These are phyloP conservation scores for Colletotrichum sp. DNA, from an alignment of 2,329 filamentous ascomycete species.

Conservation along the genomic window DNA sequence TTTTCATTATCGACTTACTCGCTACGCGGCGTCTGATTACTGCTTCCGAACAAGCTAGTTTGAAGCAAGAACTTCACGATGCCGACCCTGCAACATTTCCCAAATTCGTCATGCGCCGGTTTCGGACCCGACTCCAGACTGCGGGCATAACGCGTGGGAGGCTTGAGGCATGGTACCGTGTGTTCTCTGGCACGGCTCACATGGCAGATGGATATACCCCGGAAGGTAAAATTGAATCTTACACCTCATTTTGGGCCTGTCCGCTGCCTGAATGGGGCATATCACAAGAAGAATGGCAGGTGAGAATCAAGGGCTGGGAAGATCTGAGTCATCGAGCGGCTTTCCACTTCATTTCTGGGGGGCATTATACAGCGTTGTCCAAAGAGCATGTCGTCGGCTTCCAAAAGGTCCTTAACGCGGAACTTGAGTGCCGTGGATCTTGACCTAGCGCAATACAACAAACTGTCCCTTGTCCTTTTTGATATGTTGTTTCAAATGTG, in stretches of 20 bases:
- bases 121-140: not conserved
- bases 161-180: not conserved
- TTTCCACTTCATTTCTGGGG: not conserved
- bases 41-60: not conserved
- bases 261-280: not conserved
- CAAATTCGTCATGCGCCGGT: not conserved
- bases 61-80: not conserved
- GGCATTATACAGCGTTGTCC: not conserved
- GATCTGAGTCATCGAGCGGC: not conserved
- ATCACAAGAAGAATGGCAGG: not conserved
- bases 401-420: not conserved
- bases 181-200: not conserved
- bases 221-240: not conserved
- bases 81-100: not conserved
- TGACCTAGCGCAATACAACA: not conserved
- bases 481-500: not conserved
- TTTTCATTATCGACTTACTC: conserved; percentile 1
- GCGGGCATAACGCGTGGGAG: not conserved
- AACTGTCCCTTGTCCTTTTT: not conserved
- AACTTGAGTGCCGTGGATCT: not conserved
- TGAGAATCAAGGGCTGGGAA: not conserved
- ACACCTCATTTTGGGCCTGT: not conserved
- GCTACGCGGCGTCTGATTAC: not conserved
- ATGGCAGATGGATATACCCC: not conserved
- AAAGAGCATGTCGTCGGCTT: not conserved